Evolutionary conservation across 108 stramenopile species (phyloP), one percentile per base, ranked within the genome.

Genomic region (Aurantiochytrium sp.): DNA sequence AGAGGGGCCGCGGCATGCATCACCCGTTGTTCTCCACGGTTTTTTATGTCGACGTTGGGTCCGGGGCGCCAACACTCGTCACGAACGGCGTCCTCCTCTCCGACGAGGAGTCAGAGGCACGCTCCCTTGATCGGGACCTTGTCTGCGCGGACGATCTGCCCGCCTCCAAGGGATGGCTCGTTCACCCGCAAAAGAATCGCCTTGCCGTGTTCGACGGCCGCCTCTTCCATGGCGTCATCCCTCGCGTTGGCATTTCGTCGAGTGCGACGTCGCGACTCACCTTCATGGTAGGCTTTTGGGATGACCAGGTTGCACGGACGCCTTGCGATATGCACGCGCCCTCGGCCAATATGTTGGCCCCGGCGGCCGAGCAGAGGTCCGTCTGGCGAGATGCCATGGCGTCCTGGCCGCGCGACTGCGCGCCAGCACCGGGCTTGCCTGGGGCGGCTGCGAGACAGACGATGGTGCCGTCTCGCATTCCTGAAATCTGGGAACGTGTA

Each of bases 251-350:
- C 39, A 24, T 37, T 5, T 6, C 39, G 8, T n/a, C 39, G 2
- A 48, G 19, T 48, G 45, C 10, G 8, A 6, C 39, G 39, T 6
- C 42, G 45, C 21, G 73, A 21, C 45, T 81, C 19, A 81, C 73
- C 12, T 48, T 81, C 1, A 81, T 81, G 73, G 73, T 81, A 39
- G 73, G 73, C 6, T 81, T 81, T n/a, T 81, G 73, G 73, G 73
- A 42, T 24, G n/a, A 24, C 36, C 6, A 48, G 36, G 73, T 81
- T 24, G 39, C 39, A 12, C 36, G 39, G 27, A 37, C 17, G 10
- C 42, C 21, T 6, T 81, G 45, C 3, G 39, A 81, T 30, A 48
- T 48, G 73, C 6, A 12, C 6, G 32, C 6, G 27, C 73, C 45
- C 8, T 41, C 42, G 24, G 73, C 73, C 42, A 81, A 81, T 24